Conservation (phyloP, 495 filamentous ascomycete genomes). For the Bryoglossum gracile region DNA sequence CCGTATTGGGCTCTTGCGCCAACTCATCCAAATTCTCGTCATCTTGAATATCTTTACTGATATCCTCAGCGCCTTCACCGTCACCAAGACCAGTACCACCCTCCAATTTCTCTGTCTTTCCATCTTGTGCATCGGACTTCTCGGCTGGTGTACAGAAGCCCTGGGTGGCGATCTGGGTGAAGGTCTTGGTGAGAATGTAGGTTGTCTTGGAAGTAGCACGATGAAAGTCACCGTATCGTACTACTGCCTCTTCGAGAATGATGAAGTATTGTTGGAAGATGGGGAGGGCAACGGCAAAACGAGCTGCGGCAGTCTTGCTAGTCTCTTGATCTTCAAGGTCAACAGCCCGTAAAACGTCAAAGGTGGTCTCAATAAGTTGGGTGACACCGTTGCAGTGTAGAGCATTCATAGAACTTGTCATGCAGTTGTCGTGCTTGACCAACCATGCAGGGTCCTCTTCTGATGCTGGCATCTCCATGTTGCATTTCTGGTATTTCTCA, state of each 20-base stretch:
- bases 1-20: slow-evolving; percentile 63
- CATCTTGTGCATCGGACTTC: slow-evolving; percentile 56
- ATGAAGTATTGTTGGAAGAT: slow-evolving; percentile 66
- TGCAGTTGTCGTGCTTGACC: slow-evolving; percentile 48
- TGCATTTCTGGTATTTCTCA: slow-evolving; percentile 55
- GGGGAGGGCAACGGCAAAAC: slow-evolving; percentile 62
- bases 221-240: slow-evolving; percentile 51
- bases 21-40: slow-evolving; percentile 92
- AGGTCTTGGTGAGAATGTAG: slow-evolving; percentile 64
- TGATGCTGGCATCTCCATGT: slow-evolving; percentile 38
- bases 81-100: slow-evolving; percentile 95
- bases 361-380: slow-evolving; percentile 38
- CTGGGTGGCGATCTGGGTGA: slow-evolving; percentile 65
- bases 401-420: slow-evolving; percentile 48
- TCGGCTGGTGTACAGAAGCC: slow-evolving; percentile 90
- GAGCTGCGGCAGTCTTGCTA: slow-evolving; percentile 44
- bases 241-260: slow-evolving; percentile 47
- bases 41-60: slow-evolving; percentile 89
- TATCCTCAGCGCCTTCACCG: slow-evolving; percentile 90
- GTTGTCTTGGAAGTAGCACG: slow-evolving; percentile 63
- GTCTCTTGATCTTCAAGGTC: slow-evolving; percentile 35
- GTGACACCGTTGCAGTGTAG: slow-evolving; percentile 52
- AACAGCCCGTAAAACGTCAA: slow-evolving; percentile 44
- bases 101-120: slow-evolving; percentile 70
- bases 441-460: slow-evolving; percentile 58